phyloP scores from a whole-genome alignment of 192 early-diverging fungal genomes.

The Linnemannia zychae region DNA sequence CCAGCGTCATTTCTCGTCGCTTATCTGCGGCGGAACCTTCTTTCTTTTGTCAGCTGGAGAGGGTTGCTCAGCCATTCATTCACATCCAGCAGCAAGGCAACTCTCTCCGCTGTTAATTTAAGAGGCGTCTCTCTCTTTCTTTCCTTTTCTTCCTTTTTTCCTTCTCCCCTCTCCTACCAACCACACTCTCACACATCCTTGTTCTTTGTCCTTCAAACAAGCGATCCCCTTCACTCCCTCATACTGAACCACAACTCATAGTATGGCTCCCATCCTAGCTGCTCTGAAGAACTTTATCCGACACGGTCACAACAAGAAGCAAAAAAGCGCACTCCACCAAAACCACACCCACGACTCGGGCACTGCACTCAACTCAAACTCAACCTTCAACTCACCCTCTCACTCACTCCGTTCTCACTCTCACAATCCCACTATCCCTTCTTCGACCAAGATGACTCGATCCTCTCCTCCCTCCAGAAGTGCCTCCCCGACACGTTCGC shows the following conservation, averaged over 20 bases:
- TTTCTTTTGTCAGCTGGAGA: background rate
- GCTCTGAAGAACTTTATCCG: slow-evolving; percentile 13
- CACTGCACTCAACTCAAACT: background rate
- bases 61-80: background rate
- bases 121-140: background rate
- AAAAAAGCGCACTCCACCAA: background rate
- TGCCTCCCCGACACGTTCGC: slow-evolving; percentile 11
- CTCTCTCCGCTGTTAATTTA: background rate
- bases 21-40: background rate
- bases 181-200: background rate
- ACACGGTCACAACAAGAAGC: slow-evolving; percentile 10
- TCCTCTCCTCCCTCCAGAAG: slow-evolving; percentile 18
- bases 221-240: background rate
- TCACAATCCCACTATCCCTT: background rate
- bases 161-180: background rate
- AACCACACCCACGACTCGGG: background rate
- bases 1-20: background rate
- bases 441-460: slow-evolving; percentile 3
- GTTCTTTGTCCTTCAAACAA: background rate
- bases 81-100: background rate
- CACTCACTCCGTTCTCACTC: background rate
- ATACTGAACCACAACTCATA: background rate
- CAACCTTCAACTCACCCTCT: background rate
- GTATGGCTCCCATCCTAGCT: slow-evolving; percentile 12
- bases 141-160: background rate